Base-by-base conservation (phyloP, 306 rosid species). In the Lithocarpus polystachyus region DNA sequence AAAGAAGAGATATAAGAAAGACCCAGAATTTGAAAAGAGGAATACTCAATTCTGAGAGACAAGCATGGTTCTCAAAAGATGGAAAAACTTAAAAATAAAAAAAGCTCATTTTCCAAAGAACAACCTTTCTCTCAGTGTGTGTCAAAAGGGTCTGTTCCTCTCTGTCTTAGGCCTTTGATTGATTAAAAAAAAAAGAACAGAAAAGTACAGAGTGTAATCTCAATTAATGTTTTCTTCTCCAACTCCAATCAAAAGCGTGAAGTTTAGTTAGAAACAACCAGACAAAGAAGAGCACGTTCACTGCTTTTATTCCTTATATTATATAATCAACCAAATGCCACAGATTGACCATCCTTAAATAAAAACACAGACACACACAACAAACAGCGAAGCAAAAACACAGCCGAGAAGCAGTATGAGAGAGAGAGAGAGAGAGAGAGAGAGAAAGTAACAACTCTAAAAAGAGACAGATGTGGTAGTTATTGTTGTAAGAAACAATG, bases 41-140 rank as follows among this genome's bases (percentile, higher is more conserved):
- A 79, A 81, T 40, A 68, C 76, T 85, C 85, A 84, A 75, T 75
- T 82, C 83, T 79, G 71, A 82, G 79, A 86, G 90, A 91, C 92
- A 91, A 82, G 94, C 95, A 89, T 85, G 92, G 89, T 74, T 91
- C 94, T 92, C 87, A 91, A 95, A 95, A 95, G 97, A 90, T 84
- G 97, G 89, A 74, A 67, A 80, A 77, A 40, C 45, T 40, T 8
- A 28, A 53, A 60, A 81, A 20, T 12, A 68, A 75, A 62, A 35
- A 60, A 78, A 79, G 89, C 97, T 80, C 99, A 88, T 82, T 72
- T 79, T 89, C 84, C 98, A 85, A 92, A 87, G 90, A 79, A 71
- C 24, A 20, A 56, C 71, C 80, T 80, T 64, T 82, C 83, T 84
- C 81, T 81, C 87, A 78, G 82, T 70, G 86, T 74, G 75, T 81